phyloP scores from a whole-genome alignment of 306 rosid genomes.

The Alnus glutinosa region DNA sequence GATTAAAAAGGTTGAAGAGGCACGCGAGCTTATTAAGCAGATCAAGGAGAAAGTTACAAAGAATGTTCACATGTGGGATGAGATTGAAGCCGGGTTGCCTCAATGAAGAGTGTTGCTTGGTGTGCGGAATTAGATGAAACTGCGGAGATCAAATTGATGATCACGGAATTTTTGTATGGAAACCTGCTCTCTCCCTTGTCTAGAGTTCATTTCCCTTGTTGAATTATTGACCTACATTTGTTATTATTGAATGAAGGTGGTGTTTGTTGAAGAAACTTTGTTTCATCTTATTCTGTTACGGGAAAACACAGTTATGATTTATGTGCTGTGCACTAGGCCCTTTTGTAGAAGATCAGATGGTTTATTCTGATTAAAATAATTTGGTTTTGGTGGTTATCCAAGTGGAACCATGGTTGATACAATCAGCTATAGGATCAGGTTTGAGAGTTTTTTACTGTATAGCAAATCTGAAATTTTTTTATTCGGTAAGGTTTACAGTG shows the following conservation, averaged over 20 bases:
- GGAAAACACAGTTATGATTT: neutral
- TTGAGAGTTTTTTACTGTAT: neutral
- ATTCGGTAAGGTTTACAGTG: neutral
- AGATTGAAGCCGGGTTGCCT: constrained; percentile 66
- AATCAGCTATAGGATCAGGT: neutral
- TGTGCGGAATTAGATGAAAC: constrained; percentile 15
- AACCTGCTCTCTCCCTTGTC: constrained; percentile 12
- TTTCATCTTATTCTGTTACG: neutral
- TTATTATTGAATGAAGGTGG: constrained; percentile 1
- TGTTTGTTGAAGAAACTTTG: neutral
- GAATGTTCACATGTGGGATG: constrained; percentile 60
- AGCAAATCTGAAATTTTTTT: neutral
- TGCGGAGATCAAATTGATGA: constrained; percentile 2
- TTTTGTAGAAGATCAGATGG: neutral
- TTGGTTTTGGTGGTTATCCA: neutral
- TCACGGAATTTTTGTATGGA: constrained; percentile 8
- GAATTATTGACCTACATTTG: constrained; percentile 4
- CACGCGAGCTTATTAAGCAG: constrained; percentile 55
- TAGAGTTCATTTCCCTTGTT: neutral
- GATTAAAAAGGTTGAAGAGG: constrained; percentile 55
- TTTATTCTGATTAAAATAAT: neutral
- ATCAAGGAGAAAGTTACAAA: constrained; percentile 59
- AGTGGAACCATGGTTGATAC: neutral
- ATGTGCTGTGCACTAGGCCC: neutral
- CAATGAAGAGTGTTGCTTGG: constrained; percentile 32